Evolutionary conservation across 176 grass and related monocot species (phyloP).

Genomic region (Urochloa ruziziensis): DNA sequence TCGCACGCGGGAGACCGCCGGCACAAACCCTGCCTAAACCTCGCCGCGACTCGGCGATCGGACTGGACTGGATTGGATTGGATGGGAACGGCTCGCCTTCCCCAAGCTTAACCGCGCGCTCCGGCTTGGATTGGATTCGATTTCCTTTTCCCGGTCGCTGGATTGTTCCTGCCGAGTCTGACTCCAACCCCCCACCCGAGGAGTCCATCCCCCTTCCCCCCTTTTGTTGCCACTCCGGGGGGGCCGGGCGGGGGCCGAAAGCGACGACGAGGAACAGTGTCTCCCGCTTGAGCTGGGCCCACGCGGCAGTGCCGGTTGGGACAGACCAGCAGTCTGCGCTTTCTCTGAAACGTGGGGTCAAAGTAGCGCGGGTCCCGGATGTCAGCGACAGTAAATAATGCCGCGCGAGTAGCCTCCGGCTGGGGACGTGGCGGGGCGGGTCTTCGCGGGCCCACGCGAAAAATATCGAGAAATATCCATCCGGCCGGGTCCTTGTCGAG

Average conservation of each 20-base stretch:
- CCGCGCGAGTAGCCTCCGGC: not conserved
- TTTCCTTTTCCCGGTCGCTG: not conserved
- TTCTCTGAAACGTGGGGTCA: not conserved
- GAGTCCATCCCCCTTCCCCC: not conserved
- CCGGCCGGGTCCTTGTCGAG: not conserved
- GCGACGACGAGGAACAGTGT: slow-evolving; percentile 27
- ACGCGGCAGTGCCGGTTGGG: no score
- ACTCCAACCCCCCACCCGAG: not conserved
- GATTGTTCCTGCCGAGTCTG: slow-evolving; percentile 12
- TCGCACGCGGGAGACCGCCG: not conserved
- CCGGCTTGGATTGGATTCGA: not conserved
- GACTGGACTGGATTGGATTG: not conserved
- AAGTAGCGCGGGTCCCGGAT: accelerated
- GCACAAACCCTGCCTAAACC: slow-evolving; percentile 27
- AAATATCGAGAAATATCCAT: slow-evolving; percentile 28
- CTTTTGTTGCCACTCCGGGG: slow-evolving; percentile 1
- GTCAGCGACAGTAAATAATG: accelerated
- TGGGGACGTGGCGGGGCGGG: not conserved
- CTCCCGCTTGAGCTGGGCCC: not conserved
- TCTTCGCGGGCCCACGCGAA: no score
- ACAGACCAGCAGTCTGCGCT: no score
- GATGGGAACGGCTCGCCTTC: not conserved
- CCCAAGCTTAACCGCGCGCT: not conserved
- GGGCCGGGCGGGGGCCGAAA: not conserved
- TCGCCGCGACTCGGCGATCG: not conserved